Percentiles rank a stretch among this genome's conserved stretches.
phyloP scores from a whole-genome alignment of 2,329 filamentous ascomycete species.

The Arthrobotrys musiformis region DNA sequence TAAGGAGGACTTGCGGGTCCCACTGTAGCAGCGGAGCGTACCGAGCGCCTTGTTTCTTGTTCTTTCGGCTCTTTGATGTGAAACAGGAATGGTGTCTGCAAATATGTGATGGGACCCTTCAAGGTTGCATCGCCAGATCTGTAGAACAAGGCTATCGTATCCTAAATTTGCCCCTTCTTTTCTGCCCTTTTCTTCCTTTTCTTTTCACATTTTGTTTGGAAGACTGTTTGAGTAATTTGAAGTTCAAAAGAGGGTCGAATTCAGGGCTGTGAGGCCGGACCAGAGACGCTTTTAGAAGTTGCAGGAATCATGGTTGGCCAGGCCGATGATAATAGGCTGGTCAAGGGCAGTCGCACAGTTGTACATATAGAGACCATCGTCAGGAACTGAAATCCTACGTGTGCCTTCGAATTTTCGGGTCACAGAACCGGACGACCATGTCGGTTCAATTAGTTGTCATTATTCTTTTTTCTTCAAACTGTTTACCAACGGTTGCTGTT shows the following conservation, averaged over 20 bases:
- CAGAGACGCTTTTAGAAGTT: neutral
- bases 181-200: neutral
- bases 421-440: neutral
- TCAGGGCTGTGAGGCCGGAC: neutral
- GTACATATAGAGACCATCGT: conserved; percentile 15
- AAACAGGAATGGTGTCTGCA: neutral
- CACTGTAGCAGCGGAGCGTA: neutral
- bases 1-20: neutral
- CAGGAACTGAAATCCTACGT: conserved; percentile 49
- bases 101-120: neutral
- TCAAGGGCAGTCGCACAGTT: conserved; percentile 25
- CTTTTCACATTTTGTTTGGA: neutral
- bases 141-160: neutral
- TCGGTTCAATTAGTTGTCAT: conserved; percentile 6
- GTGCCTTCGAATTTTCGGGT: conserved; percentile 12
- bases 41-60: no score
- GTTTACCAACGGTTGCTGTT: neutral
- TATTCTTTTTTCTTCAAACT: neutral
- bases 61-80: neutral
- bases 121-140: neutral
- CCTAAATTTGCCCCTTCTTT: neutral
- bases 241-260: neutral
- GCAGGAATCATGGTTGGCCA: neutral
- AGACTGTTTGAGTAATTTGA: neutral
- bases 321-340: neutral